Evolutionary conservation across 208 protist species (phyloP).

Genomic region (Wallacemonas sp.): DNA sequence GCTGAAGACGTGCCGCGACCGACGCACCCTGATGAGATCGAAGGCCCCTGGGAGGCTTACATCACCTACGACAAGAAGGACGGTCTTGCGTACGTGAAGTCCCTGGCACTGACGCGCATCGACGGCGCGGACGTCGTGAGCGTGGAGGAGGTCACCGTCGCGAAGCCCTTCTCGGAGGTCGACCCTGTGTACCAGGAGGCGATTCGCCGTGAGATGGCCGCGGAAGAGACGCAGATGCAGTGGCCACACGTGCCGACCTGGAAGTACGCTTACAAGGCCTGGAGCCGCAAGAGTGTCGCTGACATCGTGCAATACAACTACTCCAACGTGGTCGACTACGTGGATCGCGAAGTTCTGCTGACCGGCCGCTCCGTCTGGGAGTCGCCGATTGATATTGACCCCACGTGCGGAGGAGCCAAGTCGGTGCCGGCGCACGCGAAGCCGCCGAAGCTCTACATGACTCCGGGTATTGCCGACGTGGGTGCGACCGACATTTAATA

Average conservation of each 20-base stretch:
- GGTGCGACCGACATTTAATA: slow-evolving; percentile 77
- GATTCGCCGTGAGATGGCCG: slow-evolving; percentile 58
- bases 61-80: slow-evolving; percentile 80
- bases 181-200: slow-evolving; percentile 81
- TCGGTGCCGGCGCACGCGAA: slow-evolving; percentile 81
- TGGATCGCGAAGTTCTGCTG: slow-evolving; percentile 89
- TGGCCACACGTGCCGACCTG: slow-evolving; percentile 87
- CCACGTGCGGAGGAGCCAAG: slow-evolving; percentile 75
- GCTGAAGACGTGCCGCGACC: slow-evolving; percentile 67
- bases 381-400: slow-evolving; percentile 85
- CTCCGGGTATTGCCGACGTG: slow-evolving; percentile 44
- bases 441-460: slow-evolving; percentile 75
- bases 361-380: slow-evolving; percentile 90
- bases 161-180: slow-evolving; percentile 56
- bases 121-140: slow-evolving; percentile 64
- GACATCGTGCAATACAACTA: slow-evolving; percentile 91
- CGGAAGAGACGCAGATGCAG: slow-evolving; percentile 80
- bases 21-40: slow-evolving; percentile 88
- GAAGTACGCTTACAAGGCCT: slow-evolving; percentile 85
- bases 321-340: slow-evolving; percentile 90
- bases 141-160: slow-evolving; percentile 32
- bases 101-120: slow-evolving; percentile 52
- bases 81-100: slow-evolving; percentile 64
- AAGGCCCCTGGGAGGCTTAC: slow-evolving; percentile 80
- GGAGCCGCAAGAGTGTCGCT: slow-evolving; percentile 61